phyloP scores from a whole-genome alignment of 345 rosid genomes.

The Hibiscus mutabilis region DNA sequence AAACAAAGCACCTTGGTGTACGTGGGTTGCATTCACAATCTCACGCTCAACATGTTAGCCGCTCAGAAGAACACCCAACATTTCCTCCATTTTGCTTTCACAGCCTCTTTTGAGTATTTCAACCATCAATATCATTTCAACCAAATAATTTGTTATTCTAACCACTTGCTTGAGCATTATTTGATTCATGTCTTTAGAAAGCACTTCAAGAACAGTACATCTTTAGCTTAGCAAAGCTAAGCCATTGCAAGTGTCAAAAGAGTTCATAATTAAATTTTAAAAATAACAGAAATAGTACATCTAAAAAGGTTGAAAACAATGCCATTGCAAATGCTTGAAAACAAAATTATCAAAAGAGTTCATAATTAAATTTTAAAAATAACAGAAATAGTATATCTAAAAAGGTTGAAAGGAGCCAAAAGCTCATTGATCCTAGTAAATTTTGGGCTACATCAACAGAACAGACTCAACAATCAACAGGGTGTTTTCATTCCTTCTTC shows the following conservation, averaged over 20 bases:
- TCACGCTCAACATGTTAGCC: constrained; percentile 66
- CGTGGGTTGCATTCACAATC: constrained; percentile 45
- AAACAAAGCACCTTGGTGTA: constrained; percentile 71
- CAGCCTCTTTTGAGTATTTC: constrained; percentile 30
- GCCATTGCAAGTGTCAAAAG: neutral
- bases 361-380: no score
- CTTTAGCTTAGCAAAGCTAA: no score
- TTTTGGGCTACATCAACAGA: neutral
- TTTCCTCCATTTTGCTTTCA: constrained; percentile 53
- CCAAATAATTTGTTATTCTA: no score
- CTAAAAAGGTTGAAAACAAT: neutral
- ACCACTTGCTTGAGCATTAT: no score
- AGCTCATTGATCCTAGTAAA: neutral
- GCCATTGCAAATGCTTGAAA: neutral
- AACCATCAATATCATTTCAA: no score
- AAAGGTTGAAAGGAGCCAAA: neutral
- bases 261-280: no score
- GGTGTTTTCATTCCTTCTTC: neutral
- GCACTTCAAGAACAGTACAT: no score
- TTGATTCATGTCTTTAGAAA: no score
- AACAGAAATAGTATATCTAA: no score
- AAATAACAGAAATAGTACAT: neutral
- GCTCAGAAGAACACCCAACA: constrained; percentile 53
- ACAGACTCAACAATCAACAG: neutral
- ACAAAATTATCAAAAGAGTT: neutral